Conservation (phyloP, 192 early-diverging fungal genomes). For the Linderina pennispora region DNA sequence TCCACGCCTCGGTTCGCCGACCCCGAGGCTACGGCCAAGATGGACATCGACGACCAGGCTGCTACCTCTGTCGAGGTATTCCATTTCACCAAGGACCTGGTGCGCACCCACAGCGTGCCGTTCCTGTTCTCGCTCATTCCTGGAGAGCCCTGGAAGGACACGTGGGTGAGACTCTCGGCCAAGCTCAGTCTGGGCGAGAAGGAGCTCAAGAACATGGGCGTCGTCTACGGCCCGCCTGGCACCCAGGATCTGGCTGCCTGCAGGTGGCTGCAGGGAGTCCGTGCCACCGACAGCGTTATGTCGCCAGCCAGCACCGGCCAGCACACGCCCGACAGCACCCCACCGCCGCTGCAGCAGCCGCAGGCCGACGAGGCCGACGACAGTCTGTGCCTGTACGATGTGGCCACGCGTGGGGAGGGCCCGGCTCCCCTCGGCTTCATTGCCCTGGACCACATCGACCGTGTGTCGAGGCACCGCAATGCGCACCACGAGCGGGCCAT, state of each 20-base stretch:
- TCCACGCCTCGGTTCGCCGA: background rate
- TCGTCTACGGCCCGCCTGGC: constrained; percentile 19
- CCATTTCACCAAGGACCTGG: constrained; percentile 70
- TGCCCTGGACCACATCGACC: constrained; percentile 28
- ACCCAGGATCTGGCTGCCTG: constrained; percentile 6
- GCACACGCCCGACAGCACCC: constrained; percentile 6
- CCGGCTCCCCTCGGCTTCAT: constrained; percentile 9
- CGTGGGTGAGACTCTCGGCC: constrained; percentile 64
- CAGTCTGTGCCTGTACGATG: constrained; percentile 25
- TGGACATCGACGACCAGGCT: constrained; percentile 47
- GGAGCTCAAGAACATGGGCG: constrained; percentile 57
- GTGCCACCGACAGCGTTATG: background rate
- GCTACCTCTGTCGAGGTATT: constrained; percentile 52
- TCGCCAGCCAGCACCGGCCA: constrained; percentile 14
- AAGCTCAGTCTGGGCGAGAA: constrained; percentile 74
- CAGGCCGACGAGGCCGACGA: background rate
- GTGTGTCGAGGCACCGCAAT: constrained; percentile 24
- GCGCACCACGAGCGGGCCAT: constrained; percentile 29
- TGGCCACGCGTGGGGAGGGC: constrained; percentile 3
- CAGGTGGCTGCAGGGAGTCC: constrained; percentile 18
- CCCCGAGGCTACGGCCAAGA: background rate
- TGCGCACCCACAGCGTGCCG: constrained; percentile 71
- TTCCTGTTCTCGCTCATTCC: constrained; percentile 67
- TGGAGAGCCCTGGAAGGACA: constrained; percentile 62
- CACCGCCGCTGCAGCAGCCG: constrained; percentile 2